Evolutionary conservation across 352 stramenopile genomes (phyloP), one percentile per base, ranked within the genome.

Genomic region (Pythium brachiatum): DNA sequence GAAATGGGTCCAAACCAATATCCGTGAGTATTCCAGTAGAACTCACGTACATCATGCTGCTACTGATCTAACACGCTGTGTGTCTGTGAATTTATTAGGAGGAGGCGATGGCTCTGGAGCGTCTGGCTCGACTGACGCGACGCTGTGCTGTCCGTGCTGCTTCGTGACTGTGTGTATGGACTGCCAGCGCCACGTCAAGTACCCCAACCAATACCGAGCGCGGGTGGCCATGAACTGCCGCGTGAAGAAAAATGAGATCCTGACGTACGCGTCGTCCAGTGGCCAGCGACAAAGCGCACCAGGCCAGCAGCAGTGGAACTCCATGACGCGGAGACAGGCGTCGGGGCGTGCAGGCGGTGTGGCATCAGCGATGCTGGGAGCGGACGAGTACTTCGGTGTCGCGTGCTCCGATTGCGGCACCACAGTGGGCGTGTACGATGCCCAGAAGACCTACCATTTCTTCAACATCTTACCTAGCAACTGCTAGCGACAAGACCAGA

Each of bases 101-200:
- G 56, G 20, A 48, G 36, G 39, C 68, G 56, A 46, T 12, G 34
- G 8, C 2, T n/a, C 47, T 34, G 29, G 32, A 16, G 60, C 58
- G 11, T 25, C 23, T 0, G 64, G 6, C 32, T 46, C 54, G n/a
- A 86, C 75, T 1, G 82, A 91, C 60, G 84, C 78, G 1, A 81
- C 68, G 29, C 68, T 94, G 7, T 88, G 80, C 39, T 94, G 84
- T 61, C 84, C 84, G 23, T 94, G 82, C 60, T 94, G 84, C 66
- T 94, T 94, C 57, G 55, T 94, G 31, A 89, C 77, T 0, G 79
- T 94, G 18, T 94, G 80, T 48, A 88, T 92, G 73, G 68, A 76
- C 47, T 90, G 82, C 59, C 65, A 94, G 66, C 66, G 82, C 1
- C 84, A 94, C 57, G 66, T 72, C 32, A 84, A 73, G 15, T 94